These are phyloP conservation scores for Aegilops tauschii DNA, from an alignment of 176 grass and related monocot genomes.

Conservation along the genomic window DNA sequence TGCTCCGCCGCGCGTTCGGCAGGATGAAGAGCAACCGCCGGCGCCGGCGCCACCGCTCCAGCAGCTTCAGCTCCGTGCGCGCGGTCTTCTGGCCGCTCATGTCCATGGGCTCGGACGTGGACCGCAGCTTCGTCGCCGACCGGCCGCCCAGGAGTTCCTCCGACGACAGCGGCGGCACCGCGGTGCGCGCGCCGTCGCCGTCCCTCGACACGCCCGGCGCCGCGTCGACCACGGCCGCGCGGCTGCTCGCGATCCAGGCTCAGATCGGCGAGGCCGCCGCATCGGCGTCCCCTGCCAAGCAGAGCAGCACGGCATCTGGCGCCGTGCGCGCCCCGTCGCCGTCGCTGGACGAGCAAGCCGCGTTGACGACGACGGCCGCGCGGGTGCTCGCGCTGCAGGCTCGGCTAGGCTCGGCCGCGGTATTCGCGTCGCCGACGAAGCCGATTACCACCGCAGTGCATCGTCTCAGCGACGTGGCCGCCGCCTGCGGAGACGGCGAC, in stretches of 20 bases:
- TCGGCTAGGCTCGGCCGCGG: too few species aligned
- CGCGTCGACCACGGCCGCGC: neutral
- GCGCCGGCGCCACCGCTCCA: neutral
- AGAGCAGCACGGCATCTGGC: too few species aligned
- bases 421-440: too few species aligned
- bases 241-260: slow-evolving; percentile 20
- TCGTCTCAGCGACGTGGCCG: neutral
- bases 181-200: slow-evolving; percentile 3
- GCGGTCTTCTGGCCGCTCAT: slow-evolving; percentile 81
- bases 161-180: neutral
- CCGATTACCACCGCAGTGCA: neutral
- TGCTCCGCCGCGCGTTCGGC: slow-evolving; percentile 34
- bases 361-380: too few species aligned
- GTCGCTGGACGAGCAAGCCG: neutral
- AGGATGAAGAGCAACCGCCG: slow-evolving; percentile 24
- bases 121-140: slow-evolving; percentile 13
- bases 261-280: slow-evolving; percentile 18
- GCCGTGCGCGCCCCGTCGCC: neutral
- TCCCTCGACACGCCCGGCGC: slow-evolving; percentile 19
- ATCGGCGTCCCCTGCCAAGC: neutral
- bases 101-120: slow-evolving; percentile 58
- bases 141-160: neutral
- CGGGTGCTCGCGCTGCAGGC: too few species aligned
- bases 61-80: slow-evolving; percentile 66
- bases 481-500: neutral